Percentiles rank a stretch among this genome's conserved stretches.
phyloP scores from a whole-genome alignment of 2,329 filamentous ascomycete genomes.

The Aspergillus sp. region DNA sequence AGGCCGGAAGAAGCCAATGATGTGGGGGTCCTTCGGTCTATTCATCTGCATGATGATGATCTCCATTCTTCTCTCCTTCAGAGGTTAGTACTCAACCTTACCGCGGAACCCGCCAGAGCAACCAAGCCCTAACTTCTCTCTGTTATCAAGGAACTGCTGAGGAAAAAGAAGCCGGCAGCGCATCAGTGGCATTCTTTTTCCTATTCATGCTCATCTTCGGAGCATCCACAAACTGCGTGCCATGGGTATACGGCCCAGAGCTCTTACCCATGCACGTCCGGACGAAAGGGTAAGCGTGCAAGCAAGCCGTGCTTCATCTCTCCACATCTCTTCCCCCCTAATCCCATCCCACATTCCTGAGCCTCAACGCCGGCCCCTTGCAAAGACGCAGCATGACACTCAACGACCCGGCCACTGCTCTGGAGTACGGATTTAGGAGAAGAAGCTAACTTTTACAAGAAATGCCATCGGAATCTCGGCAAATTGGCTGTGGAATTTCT shows the following conservation, averaged over 20 bases:
- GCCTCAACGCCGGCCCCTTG: background rate
- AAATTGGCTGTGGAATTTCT: constrained; percentile 55
- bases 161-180: constrained; percentile 44
- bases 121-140: background rate
- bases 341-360: constrained; percentile 7
- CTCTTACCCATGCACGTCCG: constrained; percentile 52
- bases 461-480: constrained; percentile 49
- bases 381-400: background rate
- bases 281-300: constrained; percentile 45
- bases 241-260: constrained; percentile 53
- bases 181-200: constrained; percentile 53
- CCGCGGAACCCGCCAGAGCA: background rate
- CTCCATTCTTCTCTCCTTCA: constrained; percentile 45
- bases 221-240: constrained; percentile 49
- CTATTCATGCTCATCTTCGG: constrained; percentile 46
- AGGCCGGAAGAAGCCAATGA: constrained; percentile 39
- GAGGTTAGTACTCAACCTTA: constrained; percentile 23
- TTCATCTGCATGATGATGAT: constrained; percentile 45
- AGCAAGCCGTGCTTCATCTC: too few relatives aligned
- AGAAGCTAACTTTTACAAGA: constrained; percentile 12
- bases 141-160: constrained; percentile 24
- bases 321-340: background rate
- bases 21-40: constrained; percentile 35
- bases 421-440: background rate
- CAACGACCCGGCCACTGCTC: background rate